phyloP scores from a whole-genome alignment of 2,329 filamentous ascomycete species.

The Cladosporium phlei region DNA sequence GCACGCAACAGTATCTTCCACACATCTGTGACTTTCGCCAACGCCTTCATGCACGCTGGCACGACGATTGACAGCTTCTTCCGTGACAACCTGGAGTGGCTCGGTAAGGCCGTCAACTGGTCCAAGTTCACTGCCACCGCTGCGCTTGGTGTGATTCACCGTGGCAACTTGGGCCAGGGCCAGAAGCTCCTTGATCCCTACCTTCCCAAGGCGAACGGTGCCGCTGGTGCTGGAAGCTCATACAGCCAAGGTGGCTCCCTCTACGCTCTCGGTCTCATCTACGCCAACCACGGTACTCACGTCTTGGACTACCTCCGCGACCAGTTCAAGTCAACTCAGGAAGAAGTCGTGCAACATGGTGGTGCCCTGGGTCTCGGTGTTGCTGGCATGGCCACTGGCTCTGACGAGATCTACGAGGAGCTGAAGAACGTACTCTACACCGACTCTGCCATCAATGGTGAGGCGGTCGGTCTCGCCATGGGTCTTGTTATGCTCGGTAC shows the following conservation, averaged over 20 bases:
- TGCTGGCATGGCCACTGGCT: slow-evolving; percentile 93
- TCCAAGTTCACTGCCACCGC: slow-evolving; percentile 98
- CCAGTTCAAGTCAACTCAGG: slow-evolving; percentile 69
- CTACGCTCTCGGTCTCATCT: slow-evolving; percentile 92
- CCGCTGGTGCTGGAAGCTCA: slow-evolving; percentile 70
- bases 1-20: slow-evolving; percentile 98
- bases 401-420: slow-evolving; percentile 84
- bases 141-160: slow-evolving; percentile 91
- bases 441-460: slow-evolving; percentile 93
- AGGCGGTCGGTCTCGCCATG: slow-evolving; percentile 93
- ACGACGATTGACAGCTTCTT: slow-evolving; percentile 99
- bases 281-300: slow-evolving; percentile 92
- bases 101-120: slow-evolving; percentile 98
- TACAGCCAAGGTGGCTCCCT: slow-evolving; percentile 95
- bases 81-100: slow-evolving; percentile 94
- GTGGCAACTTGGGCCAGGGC: slow-evolving; percentile 88
- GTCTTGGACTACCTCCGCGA: slow-evolving; percentile 74
- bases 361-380: slow-evolving; percentile 92
- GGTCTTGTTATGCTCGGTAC: slow-evolving; percentile 97
- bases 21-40: slow-evolving; percentile 92
- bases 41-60: slow-evolving; percentile 98
- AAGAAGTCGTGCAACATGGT: slow-evolving; percentile 95
- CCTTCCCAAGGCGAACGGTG: slow-evolving; percentile 70
- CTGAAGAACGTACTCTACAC: slow-evolving; percentile 84
- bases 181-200: slow-evolving; percentile 93